phyloP scores from a whole-genome alignment of 2,329 filamentous ascomycete species.

The Mycosphaerella sp. region DNA sequence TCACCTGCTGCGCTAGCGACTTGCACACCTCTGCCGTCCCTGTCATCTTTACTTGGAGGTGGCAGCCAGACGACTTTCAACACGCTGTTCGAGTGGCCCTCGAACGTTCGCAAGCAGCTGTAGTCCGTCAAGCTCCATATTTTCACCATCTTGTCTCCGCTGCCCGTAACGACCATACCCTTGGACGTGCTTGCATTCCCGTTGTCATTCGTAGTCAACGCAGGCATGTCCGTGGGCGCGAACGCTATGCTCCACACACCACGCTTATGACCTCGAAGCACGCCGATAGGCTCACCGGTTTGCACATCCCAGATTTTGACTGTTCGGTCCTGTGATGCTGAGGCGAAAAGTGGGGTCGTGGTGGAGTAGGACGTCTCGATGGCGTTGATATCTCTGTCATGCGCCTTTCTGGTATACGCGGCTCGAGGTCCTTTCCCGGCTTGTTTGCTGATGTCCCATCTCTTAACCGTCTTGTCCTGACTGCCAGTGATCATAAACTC shows the following conservation, averaged over 20 bases:
- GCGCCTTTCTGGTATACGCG: conserved; percentile 83
- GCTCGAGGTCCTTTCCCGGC: conserved; percentile 53
- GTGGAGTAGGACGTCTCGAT: conserved; percentile 65
- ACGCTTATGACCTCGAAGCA: conserved; percentile 84
- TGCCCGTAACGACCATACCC: conserved; percentile 81
- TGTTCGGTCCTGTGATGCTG: conserved; percentile 91
- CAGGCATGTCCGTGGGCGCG: conserved; percentile 69
- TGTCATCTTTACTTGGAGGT: conserved; percentile 36
- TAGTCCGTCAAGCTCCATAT: conserved; percentile 93
- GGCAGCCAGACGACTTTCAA: conserved; percentile 87
- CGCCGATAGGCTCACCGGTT: conserved; percentile 83
- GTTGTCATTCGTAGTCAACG: conserved; percentile 63
- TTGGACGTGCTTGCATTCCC: conserved; percentile 58
- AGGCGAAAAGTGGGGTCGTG: conserved; percentile 75
- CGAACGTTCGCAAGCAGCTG: conserved; percentile 85
- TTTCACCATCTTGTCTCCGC: conserved; percentile 92
- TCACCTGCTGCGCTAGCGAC: conserved; percentile 87
- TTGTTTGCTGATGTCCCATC: conserved; percentile 64
- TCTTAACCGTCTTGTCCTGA: conserved; percentile 91
- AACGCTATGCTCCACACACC: conserved; percentile 96
- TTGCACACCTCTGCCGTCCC: conserved; percentile 55
- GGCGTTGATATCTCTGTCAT: conserved; percentile 98
- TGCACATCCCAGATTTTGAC: conserved; percentile 95
- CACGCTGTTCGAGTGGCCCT: conserved; percentile 93
- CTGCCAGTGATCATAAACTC: conserved; percentile 84